Evolutionary conservation across 2,329 filamentous ascomycete species (phyloP).

Genomic region (Xylaria sp.): DNA sequence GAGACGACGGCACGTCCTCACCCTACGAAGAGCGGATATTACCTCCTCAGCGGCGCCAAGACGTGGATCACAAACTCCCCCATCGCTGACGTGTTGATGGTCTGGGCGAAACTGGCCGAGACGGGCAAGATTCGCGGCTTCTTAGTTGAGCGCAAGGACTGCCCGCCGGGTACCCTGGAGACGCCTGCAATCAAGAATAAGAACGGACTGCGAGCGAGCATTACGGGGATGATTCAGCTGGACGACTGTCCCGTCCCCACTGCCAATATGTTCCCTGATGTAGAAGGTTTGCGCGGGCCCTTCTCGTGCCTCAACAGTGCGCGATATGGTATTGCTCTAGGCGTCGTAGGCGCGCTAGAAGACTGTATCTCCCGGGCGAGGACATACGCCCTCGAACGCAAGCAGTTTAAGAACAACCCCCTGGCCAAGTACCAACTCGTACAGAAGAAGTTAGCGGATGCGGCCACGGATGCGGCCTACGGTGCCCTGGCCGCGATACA

Average conservation of each 20-base stretch:
- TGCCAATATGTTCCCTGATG: slow-evolving; percentile 91
- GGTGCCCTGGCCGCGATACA: slow-evolving; percentile 91
- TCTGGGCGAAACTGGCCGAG: slow-evolving; percentile 93
- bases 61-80: slow-evolving; percentile 97
- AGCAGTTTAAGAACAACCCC: slow-evolving; percentile 96
- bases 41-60: slow-evolving; percentile 81
- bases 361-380: slow-evolving; percentile 86
- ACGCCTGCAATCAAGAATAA: slow-evolving; percentile 95
- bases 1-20: slow-evolving; percentile 87
- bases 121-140: slow-evolving; percentile 96
- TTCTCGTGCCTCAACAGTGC: slow-evolving; percentile 96
- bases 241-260: slow-evolving; percentile 88
- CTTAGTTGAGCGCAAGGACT: slow-evolving; percentile 84
- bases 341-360: slow-evolving; percentile 92
- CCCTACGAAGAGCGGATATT: slow-evolving; percentile 84
- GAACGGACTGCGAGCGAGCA: slow-evolving; percentile 89
- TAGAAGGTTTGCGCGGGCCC: slow-evolving; percentile 87
- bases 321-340: slow-evolving; percentile 91
- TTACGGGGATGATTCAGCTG: slow-evolving; percentile 98
- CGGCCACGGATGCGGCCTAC: slow-evolving; percentile 87
- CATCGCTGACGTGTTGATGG: slow-evolving; percentile 83
- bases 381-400: slow-evolving; percentile 89
- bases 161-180: slow-evolving; percentile 87
- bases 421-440: slow-evolving; percentile 96
- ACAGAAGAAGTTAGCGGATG: slow-evolving; percentile 97